Evolutionary conservation across 2,329 filamentous ascomycete genomes (phyloP), one percentile per base, ranked within the genome.

Genomic region (Cordyceps cicadae): DNA sequence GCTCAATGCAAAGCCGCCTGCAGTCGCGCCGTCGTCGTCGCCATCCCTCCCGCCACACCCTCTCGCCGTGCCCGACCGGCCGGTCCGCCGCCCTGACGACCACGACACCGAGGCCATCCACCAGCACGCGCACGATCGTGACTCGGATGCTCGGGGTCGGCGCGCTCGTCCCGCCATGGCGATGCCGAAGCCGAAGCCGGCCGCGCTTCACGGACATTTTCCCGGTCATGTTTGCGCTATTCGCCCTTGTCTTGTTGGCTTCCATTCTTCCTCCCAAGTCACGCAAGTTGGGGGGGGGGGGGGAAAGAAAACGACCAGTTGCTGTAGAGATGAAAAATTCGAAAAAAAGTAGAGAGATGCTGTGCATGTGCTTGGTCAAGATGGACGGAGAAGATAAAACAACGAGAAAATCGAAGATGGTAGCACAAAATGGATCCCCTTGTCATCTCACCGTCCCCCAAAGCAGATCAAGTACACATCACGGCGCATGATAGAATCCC

Each of bases 1-100:
- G 59, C 53, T 61, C 59, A 26, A 61, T 32, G 26, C 37, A 57
- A 12, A 61, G 41, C 19, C 50, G 32, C 17, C 46, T 43, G 29
- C 39, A 58, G 34, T 50, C 9, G 8, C 46, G 32, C 24, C 55
- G 34, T 9, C 55, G 32, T 2, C 46, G 34, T n/a, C n/a, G n/a
- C 46, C 26, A 3, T 29, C 11, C 32, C 32, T 58, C 55, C 6
- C 46, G 46, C 32, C 29, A 21, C 46, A 19, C 15, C 11, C 46
- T 37, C 46, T 52, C 53, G 9, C 19, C 4, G 32, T 21, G 53
- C 11, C 52, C 48, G 8, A 32, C 34, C 34, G 8, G 34, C 11
- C 32, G 15, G 32, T 49, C 43, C 29, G 55, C 21, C 45, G n/a
- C n/a, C n/a, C 9, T n/a, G 6, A 24, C 19, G 6, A 29, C 24